Evolutionary conservation across 257 asterid species (phyloP).

Genomic region (Craterostigma plantagineum): DNA sequence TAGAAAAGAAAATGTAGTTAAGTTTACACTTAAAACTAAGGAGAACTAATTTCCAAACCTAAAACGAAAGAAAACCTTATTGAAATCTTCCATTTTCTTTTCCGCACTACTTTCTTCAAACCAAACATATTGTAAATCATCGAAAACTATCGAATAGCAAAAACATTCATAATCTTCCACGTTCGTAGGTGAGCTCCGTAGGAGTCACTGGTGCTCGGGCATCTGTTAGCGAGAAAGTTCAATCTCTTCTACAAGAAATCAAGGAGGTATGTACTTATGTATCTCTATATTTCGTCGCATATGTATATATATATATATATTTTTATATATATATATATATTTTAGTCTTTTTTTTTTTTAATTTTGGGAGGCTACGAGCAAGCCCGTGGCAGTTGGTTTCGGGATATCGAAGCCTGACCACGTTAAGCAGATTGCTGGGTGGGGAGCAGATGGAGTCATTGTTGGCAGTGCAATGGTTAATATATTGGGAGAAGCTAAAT

Average conservation of each 20-base stretch:
- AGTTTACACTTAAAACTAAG: not conserved
- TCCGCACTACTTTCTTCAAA: too few species aligned
- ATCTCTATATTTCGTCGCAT: not conserved
- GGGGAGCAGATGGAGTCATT: conserved; percentile 92
- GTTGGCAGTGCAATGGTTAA: conserved; percentile 76
- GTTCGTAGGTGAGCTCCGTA: conserved; percentile 39
- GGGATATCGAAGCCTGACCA: conserved; percentile 75
- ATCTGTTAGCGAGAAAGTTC: conserved; percentile 35
- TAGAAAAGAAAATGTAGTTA: not conserved
- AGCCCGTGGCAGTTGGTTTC: conserved; percentile 70
- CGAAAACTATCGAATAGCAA: too few species aligned
- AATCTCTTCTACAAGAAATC: conserved; percentile 41
- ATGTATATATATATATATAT: not conserved
- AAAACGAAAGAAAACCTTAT: not conserved
- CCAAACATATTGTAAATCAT: too few species aligned
- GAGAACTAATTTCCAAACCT: not conserved
- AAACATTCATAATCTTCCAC: not conserved
- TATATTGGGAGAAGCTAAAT: conserved; percentile 46
- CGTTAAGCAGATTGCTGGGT: conserved; percentile 57
- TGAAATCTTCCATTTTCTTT: too few species aligned
- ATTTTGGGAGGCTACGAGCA: conserved; percentile 27
- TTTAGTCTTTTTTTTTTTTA: not conserved
- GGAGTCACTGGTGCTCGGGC: conserved; percentile 76
- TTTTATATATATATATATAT: not conserved
- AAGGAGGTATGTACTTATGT: conserved; percentile 30